Evolutionary conservation across 2,329 filamentous ascomycete genomes (phyloP), one percentile per base, ranked within the genome.

Genomic region (Phialophora chinensis): DNA sequence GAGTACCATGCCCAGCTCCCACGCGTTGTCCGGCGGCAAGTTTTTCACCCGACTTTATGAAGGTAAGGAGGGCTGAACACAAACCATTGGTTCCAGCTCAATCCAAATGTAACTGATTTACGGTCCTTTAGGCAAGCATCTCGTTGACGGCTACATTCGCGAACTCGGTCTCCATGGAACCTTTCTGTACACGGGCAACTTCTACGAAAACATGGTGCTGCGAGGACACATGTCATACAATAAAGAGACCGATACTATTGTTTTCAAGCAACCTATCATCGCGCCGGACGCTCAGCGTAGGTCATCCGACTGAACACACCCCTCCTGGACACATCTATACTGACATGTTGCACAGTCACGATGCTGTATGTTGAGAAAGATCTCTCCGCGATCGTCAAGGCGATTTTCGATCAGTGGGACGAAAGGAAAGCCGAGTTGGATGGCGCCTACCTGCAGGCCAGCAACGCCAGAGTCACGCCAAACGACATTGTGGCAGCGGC

Each of bases 351-450:
- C 23, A 33, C 29, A 64, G 63, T 68, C 20, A 55, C 57, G 2
- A 66, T 58, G 63, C 33, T 68, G 11, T 68, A 66, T 38, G 63
- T 68, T 14, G 66, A 68, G 52, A 68, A 68, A 58, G 66, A 68
- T n/a, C 55, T 72, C 6, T 61, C 67, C 12, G 69, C 62, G 4
- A 42, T 72, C 17, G 33, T 35, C 38, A 72, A 72, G 44, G 70
- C 69, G 1, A 42, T 72, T 20, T 71, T 66, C 42, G 70, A 71
- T 31, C 58, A 68, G 23, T 72, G 70, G 70, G 70, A 71, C 2
- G 33, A 54, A 5, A 71, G 65, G 58, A 71, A 68, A 17, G 31
- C 23, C 23, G 44, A 56, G 20, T 35, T 72, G 11, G 52, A 72
- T 27, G 20, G 52, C 44, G 17, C 14, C 5, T 52, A 60, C 53